phyloP scores from a whole-genome alignment of 441 rosid species.

The Syzygium syzygioides region DNA sequence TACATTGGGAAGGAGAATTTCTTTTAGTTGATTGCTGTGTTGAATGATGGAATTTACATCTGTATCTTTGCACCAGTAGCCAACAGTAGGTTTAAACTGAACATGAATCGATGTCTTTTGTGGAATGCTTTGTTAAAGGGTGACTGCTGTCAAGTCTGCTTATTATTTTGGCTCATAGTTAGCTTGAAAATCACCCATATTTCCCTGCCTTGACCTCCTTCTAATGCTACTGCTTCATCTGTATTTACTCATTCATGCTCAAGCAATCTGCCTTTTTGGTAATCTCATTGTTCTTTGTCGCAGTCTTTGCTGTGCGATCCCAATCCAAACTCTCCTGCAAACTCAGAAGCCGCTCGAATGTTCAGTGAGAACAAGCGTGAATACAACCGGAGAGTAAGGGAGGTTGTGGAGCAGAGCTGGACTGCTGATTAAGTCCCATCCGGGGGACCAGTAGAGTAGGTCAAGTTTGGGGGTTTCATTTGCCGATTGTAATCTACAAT shows the following conservation, averaged over 20 bases:
- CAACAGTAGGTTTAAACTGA: neutral
- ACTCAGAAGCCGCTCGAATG: conserved; percentile 47
- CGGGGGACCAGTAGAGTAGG: neutral
- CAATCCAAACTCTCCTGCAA: conserved; percentile 49
- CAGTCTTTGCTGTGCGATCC: conserved; percentile 48
- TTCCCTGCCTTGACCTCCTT: neutral
- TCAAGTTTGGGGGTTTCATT: neutral
- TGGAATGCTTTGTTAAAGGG: neutral
- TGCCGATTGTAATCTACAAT: neutral
- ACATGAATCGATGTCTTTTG: neutral
- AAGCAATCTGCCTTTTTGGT: neutral
- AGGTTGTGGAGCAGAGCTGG: conserved; percentile 53
- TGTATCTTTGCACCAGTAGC: neutral
- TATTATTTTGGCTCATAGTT: neutral
- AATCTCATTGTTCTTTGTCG: neutral
- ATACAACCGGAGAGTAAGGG: conserved; percentile 43
- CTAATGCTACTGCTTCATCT: neutral
- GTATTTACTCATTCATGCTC: neutral
- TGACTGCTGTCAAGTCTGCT: neutral
- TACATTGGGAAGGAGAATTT: neutral
- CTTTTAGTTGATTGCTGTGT: neutral
- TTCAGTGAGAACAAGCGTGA: conserved; percentile 45
- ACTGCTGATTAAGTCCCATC: conserved; percentile 30
- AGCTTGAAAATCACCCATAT: neutral
- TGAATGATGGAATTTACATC: neutral